Conservation (phyloP, 306 rosid species). For the Begonia fuchsioides region DNA sequence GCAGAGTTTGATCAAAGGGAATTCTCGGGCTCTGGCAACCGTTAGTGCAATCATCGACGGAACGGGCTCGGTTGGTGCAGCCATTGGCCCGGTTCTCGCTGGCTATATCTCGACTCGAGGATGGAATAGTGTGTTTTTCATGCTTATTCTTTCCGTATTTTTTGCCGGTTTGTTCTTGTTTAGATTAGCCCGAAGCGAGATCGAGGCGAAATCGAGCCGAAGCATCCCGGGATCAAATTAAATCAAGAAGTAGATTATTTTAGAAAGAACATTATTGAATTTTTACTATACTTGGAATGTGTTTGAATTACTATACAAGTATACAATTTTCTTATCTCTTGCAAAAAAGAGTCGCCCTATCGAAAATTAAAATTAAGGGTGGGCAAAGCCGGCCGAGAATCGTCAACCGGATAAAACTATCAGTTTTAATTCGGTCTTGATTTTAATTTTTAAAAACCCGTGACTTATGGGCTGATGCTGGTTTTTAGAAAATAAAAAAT, state of each 20-base stretch:
- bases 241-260: neutral
- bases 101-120: slow-evolving; percentile 60
- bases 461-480: too few relatives aligned
- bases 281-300: too few relatives aligned
- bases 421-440: too few relatives aligned
- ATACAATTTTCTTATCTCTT: too few relatives aligned
- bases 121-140: slow-evolving; percentile 69
- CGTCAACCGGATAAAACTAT: too few relatives aligned
- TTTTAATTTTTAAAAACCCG: too few relatives aligned
- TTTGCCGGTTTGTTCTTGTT: slow-evolving; percentile 53
- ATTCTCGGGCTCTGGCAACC: slow-evolving; percentile 68
- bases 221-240: slow-evolving; percentile 11
- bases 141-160: slow-evolving; percentile 56
- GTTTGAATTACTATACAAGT: too few relatives aligned
- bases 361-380: too few relatives aligned
- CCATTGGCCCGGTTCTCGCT: slow-evolving; percentile 80
- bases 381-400: too few relatives aligned
- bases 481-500: too few relatives aligned
- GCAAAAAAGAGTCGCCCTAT: too few relatives aligned
- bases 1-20: slow-evolving; percentile 30
- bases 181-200: slow-evolving; percentile 48
- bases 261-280: too few relatives aligned
- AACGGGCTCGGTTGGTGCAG: slow-evolving; percentile 83
- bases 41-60: slow-evolving; percentile 90
- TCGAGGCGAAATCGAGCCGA: slow-evolving; percentile 30